Evolutionary conservation across 108 stramenopile genomes (phyloP), one percentile per base, ranked within the genome.

Genomic region (Bacterosira constricta): DNA sequence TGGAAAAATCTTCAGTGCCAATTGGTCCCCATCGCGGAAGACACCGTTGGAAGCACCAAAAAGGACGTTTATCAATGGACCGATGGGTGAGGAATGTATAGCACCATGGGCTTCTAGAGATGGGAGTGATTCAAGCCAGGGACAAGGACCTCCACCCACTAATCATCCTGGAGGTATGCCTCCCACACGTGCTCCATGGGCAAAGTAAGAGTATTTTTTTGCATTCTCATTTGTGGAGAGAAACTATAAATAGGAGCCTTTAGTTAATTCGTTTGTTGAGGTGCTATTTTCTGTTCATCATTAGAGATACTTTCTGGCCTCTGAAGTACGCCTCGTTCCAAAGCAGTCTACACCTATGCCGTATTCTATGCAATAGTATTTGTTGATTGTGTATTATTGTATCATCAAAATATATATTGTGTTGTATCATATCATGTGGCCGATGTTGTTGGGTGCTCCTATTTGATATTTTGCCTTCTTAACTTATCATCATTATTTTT

Each of bases 1-100:
- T 77, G 95, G 96, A 36, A 89, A 84, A 18, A 47, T 94, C 7
- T 95, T 92, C 51, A 65, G 74, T 59, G 85, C 85, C 13, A 77
- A 73, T 46, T 94, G 90, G 90, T 74, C 77, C 25, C 90, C 90
- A 2, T 88, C 88, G 12, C 63, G 69, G 53, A 56, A 56, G 10
- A 52, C 39, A 36, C 77, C 80, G 20, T 21, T 30, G 62, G 66
- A 71, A 39, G 87, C 92, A 27, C 89, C 90, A 6, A 73, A 69
- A 11, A 63, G 77, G 26, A 89, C 83, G 3, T 93, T 90, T 70
- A 73, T 85, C 5, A 63, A 80, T 50, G 70, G 65, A 50, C 59
- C 69, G 1, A 66, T 72, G 58, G 80, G 73, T 2, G 83, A 67
- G 23, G 71, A 70, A 20, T 67, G 77, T 18, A 67, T 75, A 29